Evolutionary conservation across 2,329 filamentous ascomycete genomes (phyloP).

Genomic region (Verticillium longisporum): DNA sequence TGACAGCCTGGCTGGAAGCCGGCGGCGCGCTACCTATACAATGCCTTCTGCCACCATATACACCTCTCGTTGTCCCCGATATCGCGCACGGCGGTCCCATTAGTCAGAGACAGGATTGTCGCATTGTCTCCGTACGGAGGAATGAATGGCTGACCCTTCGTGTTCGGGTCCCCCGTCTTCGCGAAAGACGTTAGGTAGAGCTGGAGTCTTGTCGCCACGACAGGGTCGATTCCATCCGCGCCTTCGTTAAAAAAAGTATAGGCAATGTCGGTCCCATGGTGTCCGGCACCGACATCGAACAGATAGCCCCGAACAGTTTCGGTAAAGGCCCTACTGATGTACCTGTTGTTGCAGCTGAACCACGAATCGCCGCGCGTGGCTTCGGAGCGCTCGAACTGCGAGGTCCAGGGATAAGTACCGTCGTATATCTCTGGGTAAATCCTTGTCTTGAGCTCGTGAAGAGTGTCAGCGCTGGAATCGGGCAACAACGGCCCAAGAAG

Average conservation of each 20-base stretch:
- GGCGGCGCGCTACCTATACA: background rate
- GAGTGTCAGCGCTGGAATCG: slow-evolving; percentile 4
- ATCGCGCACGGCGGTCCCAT: slow-evolving; percentile 3
- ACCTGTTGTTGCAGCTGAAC: slow-evolving; percentile 45
- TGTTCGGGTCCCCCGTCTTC: slow-evolving; percentile 19
- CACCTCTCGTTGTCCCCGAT: slow-evolving; percentile 18
- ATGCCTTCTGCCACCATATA: slow-evolving; percentile 16
- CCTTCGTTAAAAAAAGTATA: slow-evolving; percentile 42
- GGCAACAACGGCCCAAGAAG: slow-evolving; percentile 24
- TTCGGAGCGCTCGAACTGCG: slow-evolving; percentile 28
- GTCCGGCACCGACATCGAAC: slow-evolving; percentile 40
- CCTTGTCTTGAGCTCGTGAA: slow-evolving; percentile 30
- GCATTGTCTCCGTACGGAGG: slow-evolving; percentile 7
- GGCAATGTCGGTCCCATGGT: slow-evolving; percentile 41
- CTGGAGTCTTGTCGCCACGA: slow-evolving; percentile 22
- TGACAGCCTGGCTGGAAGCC: no score
- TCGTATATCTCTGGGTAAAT: slow-evolving; percentile 41
- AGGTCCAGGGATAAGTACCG: slow-evolving; percentile 34
- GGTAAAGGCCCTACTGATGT: slow-evolving; percentile 34
- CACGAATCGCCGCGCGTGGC: slow-evolving; percentile 31
- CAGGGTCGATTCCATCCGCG: slow-evolving; percentile 15
- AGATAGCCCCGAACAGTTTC: slow-evolving; percentile 41
- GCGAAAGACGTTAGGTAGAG: slow-evolving; percentile 23
- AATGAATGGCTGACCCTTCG: slow-evolving; percentile 4
- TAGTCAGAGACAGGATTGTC: slow-evolving; percentile 5